Evolutionary conservation across 805 yeast species (phyloP), one percentile per base, ranked within the genome.

Genomic region (Schwanniomyces occidentalis): DNA sequence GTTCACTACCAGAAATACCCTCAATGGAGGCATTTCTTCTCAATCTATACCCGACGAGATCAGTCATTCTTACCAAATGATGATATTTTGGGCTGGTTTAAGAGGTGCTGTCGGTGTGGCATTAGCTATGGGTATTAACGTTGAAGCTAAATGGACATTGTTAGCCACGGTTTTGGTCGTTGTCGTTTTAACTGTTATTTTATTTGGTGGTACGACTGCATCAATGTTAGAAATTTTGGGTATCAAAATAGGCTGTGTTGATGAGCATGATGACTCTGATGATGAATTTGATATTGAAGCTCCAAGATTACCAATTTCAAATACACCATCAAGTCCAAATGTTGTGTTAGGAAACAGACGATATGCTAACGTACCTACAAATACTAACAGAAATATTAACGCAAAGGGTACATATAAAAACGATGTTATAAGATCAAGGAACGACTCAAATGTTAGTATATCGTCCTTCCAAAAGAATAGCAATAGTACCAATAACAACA

Each of bases 71-170:
- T 93, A 93, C 61, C 99, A 93, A 64, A 88, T 89, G 86, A 93
- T 93, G 99, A 88, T 91, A 32, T 93, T 93, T 59, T 93, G 99
- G 99, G 99, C 99, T 2, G 99, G 99, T 3, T 70, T 93, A 37
- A 75, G 99, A 54, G 99, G 99, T 40, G 99, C 99, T 1, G 99
- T 93, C 22, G 99, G 99, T 45, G 99, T 93, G 4, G 99, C 99
- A 0, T 74, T 93, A 52, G 99, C 99, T 0, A 88, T 95, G 80
- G 99, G 99, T 9, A 68, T 93, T 25, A 95, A 87, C 62, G 99
- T 98, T 41, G 96, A 91, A 53, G 81, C 86, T 37, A 91, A 90
- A 45, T 81, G 82, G 54, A 81, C 96, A 0, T 67, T 93, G 34
- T 65, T 91, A 35, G 99, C 99, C 3, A 95, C 99, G 0, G 96